These are phyloP conservation scores for Vaccinium macrocarpon DNA, from an alignment of 148 eudicot genomes.

Conservation along the genomic window DNA sequence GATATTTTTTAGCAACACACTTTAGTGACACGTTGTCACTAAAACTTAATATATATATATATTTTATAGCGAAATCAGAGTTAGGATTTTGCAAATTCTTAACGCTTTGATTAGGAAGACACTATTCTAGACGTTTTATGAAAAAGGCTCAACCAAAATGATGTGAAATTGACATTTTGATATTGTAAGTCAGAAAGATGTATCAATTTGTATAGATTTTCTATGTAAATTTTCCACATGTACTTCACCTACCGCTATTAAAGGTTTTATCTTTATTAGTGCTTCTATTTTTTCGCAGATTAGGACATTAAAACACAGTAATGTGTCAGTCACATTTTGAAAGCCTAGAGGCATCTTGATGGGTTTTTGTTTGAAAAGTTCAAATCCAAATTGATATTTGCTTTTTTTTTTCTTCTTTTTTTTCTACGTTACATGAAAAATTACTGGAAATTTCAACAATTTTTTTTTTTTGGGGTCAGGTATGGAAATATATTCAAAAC, in stretches of 20 bases:
- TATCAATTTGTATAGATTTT: background rate
- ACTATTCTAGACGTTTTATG: background rate
- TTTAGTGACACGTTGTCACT: too few species aligned
- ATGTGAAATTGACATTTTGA: too few species aligned
- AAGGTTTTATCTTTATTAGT: too few species aligned
- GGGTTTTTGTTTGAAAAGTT: background rate
- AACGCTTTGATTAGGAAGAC: background rate
- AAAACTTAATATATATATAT: too few species aligned
- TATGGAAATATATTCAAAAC: conserved; percentile 92
- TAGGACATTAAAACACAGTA: too few species aligned
- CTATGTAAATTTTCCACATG: background rate
- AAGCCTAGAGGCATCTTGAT: background rate
- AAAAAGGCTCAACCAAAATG: too few species aligned
- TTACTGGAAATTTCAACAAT: background rate
- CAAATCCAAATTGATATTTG: background rate
- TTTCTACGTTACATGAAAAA: background rate
- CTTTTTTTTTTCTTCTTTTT: background rate
- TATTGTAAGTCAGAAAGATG: too few species aligned
- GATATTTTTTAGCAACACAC: too few species aligned
- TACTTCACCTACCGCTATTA: background rate
- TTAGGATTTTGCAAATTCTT: background rate
- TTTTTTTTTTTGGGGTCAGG: conserved; percentile 29
- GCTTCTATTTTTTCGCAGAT: background rate
- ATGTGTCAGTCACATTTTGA: background rate
- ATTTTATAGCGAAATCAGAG: background rate